Conservation (phyloP, 768 basidiomycete genomes). For the Hydnomerulius pinastri region DNA sequence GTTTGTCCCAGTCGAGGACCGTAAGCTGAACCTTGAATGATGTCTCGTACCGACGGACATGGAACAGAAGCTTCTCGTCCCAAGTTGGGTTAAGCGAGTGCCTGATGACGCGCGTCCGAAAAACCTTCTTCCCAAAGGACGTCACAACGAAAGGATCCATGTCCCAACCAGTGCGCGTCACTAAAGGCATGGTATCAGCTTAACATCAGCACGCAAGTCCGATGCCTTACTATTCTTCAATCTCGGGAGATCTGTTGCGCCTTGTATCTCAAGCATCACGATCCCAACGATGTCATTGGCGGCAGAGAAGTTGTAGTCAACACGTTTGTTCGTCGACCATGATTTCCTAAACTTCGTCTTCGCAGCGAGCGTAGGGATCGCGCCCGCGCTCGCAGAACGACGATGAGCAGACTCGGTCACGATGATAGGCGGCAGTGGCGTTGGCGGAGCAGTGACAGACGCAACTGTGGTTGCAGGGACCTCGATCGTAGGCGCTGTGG, state of each 20-base stretch:
- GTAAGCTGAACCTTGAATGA: constrained; percentile 76
- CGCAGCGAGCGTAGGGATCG: constrained; percentile 23
- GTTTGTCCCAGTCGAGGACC: constrained; percentile 97
- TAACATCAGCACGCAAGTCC: neutral
- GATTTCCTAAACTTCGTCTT: constrained; percentile 43
- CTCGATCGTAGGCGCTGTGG: constrained; percentile 8
- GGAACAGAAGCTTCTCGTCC: constrained; percentile 96
- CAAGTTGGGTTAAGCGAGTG: constrained; percentile 85
- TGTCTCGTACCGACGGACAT: constrained; percentile 86
- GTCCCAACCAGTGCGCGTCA: constrained; percentile 88
- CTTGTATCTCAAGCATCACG: constrained; percentile 89
- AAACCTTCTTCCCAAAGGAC: constrained; percentile 96
- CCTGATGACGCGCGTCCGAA: constrained; percentile 86
- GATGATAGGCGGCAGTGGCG: constrained; percentile 24
- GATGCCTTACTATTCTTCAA: constrained; percentile 75
- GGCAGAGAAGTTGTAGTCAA: constrained; percentile 61
- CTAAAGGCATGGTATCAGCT: constrained; percentile 35
- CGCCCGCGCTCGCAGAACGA: constrained; percentile 33
- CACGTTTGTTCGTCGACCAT: constrained; percentile 38
- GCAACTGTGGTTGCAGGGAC: constrained; percentile 8
- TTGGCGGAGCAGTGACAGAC: constrained; percentile 1
- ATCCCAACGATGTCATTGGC: constrained; percentile 89
- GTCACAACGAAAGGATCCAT: constrained; percentile 98
- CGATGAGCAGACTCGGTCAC: constrained; percentile 27
- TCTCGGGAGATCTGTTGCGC: constrained; percentile 81